These are phyloP conservation scores for Gossypium schwendimanii DNA, from an alignment of 441 rosid genomes.

Conservation along the genomic window DNA sequence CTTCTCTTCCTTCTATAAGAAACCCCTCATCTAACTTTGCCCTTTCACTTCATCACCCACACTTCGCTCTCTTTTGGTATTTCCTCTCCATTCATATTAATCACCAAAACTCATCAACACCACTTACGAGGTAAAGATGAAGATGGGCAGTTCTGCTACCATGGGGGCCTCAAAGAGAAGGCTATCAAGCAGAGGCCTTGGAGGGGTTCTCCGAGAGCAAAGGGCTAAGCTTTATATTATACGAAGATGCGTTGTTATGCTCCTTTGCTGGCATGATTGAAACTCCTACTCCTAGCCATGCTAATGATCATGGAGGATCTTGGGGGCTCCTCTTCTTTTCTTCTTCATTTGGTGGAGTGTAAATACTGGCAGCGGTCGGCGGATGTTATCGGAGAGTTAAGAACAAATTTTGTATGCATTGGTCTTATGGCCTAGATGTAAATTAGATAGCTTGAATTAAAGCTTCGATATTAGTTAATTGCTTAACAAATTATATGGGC, in stretches of 20 bases:
- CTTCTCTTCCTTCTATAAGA: conserved; percentile 23
- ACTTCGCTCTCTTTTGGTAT: background rate
- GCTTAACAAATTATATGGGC: background rate
- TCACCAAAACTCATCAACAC: background rate
- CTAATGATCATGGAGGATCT: conserved; percentile 5
- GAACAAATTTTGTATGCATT: conserved; percentile 24
- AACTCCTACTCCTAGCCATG: background rate
- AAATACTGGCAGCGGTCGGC: conserved; percentile 25
- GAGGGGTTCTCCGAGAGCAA: conserved; percentile 74
- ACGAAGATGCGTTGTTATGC: conserved; percentile 92
- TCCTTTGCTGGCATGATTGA: conserved; percentile 91
- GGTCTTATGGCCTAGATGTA: conserved; percentile 19
- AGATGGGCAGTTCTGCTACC: conserved; percentile 38
- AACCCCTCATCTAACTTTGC: conserved; percentile 7
- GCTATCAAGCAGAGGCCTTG: conserved; percentile 67
- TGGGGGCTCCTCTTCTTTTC: background rate
- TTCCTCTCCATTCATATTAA: background rate
- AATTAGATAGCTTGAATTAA: conserved; percentile 9
- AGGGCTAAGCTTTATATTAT: conserved; percentile 89
- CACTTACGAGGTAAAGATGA: conserved; percentile 30
- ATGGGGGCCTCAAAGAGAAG: conserved; percentile 73
- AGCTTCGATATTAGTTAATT: conserved; percentile 4
- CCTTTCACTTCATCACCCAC: conserved; percentile 12
- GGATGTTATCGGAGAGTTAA: conserved; percentile 15
- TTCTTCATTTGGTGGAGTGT: conserved; percentile 24